phyloP scores from a whole-genome alignment of 495 filamentous ascomycete species.

The Astrocystis sublimbata region DNA sequence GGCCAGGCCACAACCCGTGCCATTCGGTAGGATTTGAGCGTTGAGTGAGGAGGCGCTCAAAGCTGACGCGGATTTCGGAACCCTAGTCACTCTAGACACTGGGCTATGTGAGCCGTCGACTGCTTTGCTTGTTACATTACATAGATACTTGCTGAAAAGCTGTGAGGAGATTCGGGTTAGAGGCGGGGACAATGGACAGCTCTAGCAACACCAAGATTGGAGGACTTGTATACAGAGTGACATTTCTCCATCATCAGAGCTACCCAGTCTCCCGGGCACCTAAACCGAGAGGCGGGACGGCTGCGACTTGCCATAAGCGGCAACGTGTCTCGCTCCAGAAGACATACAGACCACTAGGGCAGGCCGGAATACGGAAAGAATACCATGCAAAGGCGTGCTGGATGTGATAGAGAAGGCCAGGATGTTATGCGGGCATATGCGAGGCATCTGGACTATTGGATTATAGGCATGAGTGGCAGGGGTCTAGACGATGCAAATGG shows the following conservation, averaged over 20 bases:
- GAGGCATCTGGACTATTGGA: constrained; percentile 12
- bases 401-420: constrained; percentile 15
- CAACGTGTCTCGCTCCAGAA: not conserved
- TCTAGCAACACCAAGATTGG: constrained; percentile 8
- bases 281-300: not conserved
- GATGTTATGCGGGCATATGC: constrained; percentile 11
- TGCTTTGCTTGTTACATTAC: constrained; percentile 1
- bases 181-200: not conserved
- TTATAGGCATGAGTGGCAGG: constrained; percentile 10
- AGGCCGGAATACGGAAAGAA: constrained; percentile 9
- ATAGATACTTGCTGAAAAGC: constrained; percentile 1
- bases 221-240: not conserved
- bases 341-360: not conserved
- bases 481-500: constrained; percentile 12
- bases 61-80: not conserved
- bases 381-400: not conserved
- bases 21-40: not conserved
- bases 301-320: constrained; percentile 13
- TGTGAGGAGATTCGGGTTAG: not conserved
- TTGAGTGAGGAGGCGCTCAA: not conserved
- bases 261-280: not conserved
- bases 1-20: not conserved
- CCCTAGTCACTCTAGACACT: not conserved
- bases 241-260: not conserved
- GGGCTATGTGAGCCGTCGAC: not conserved